These are phyloP conservation scores for Hsuehochloa calcarea DNA, from an alignment of 176 grass and related monocot genomes.

Conservation along the genomic window DNA sequence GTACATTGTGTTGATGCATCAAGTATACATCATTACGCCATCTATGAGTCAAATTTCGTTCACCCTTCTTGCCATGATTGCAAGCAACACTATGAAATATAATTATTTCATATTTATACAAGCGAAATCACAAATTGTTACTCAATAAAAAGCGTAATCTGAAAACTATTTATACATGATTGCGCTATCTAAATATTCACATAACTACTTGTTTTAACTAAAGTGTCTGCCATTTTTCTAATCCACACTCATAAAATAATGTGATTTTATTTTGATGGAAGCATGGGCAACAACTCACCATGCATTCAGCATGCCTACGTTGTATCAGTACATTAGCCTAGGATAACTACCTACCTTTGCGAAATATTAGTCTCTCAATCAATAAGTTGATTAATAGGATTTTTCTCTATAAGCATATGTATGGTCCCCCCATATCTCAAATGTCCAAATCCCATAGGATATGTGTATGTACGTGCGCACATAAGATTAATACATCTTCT, in stretches of 20 bases:
- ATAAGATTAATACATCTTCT: too few relatives aligned
- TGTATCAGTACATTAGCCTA: neutral
- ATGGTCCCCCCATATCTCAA: too few relatives aligned
- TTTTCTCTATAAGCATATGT: too few relatives aligned
- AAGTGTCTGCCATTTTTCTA: neutral
- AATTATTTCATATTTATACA: neutral
- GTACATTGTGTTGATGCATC: neutral
- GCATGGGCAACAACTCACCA: neutral
- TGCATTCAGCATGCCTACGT: neutral
- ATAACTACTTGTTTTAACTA: neutral
- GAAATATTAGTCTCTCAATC: neutral
- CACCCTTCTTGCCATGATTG: neutral
- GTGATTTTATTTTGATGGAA: neutral
- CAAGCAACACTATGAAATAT: neutral
- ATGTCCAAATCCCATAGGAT: too few relatives aligned
- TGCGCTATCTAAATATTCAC: neutral
- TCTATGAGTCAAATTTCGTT: neutral
- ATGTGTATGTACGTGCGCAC: too few relatives aligned
- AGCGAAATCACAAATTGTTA: neutral
- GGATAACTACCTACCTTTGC: neutral
- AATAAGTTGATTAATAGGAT: neutral
- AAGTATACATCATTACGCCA: neutral
- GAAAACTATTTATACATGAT: neutral
- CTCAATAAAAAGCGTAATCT: neutral
- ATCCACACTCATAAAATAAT: neutral